Evolutionary conservation across 2,329 filamentous ascomycete genomes (phyloP), one percentile per base, ranked within the genome.

Genomic region (Phialophora expanda): DNA sequence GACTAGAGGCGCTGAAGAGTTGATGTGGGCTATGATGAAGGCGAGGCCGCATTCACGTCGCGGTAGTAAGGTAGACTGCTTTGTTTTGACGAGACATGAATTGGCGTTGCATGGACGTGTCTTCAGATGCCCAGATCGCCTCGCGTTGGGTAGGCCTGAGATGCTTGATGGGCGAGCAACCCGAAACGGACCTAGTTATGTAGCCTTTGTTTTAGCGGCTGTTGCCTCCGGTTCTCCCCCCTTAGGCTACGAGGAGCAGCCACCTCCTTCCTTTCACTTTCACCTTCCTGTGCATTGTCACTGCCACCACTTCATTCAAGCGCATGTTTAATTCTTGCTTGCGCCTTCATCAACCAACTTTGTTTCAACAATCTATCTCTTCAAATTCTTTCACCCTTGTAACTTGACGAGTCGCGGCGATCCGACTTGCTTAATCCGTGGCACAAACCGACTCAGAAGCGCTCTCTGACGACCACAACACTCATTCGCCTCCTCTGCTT

Each of bases 1-100:
- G 94, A 56, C 78, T 99, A 73, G 92, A 98, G 80, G 93, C 93
- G 41, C 80, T 98, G 75, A 91, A 95, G 85, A 97, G 93, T 79
- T 97, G 78, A 84, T 44, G 14, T 44, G 38, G 38, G 38, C 38
- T 44, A 44, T 44, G 38, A 44, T 8, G 14, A 44, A 44, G 17
- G 38, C 3, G 38, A 44, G 38, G 17, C 38, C 38, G 14, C 14
- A 17, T 41, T n/a, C 38, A 17, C 17, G 38, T 17, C 14, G 38
- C 17, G 14, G 12, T 41, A 41, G 4, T 4, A 41, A 41, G 38
- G 38, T 41, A 41, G 38, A 41, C 38, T 41, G 38, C 38, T 17
- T 17, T 14, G 17, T 41, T n/a, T 44, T 28, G 48, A 51, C 20
- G 48, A 20, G 48, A 26, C 14, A 51, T 50, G 30, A 14, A n/a